phyloP scores from a whole-genome alignment of 1,139 yeast species.

The Candida mesenterica region DNA sequence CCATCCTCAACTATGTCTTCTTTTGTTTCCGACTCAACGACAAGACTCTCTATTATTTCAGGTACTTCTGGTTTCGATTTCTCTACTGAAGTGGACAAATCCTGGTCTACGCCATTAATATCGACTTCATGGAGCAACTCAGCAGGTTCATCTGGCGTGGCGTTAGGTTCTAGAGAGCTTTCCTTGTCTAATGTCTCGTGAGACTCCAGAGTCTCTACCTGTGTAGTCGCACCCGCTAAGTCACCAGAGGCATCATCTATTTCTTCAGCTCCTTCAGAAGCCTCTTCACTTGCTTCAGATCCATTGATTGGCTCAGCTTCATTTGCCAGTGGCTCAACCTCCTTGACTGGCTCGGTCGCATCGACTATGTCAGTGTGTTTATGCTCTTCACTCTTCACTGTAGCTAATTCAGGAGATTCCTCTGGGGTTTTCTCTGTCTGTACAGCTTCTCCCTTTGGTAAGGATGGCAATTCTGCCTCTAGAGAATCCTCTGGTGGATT shows the following conservation, averaged over 20 bases:
- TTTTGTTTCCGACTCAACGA: neutral
- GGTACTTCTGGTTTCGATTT: constrained; percentile 20
- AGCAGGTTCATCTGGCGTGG: constrained; percentile 8
- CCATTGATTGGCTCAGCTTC: constrained; percentile 4
- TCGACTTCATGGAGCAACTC: constrained; percentile 12
- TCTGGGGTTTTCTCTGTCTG: too few species aligned
- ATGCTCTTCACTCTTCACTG: too few species aligned
- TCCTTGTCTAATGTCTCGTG: neutral
- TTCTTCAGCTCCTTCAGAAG: constrained; percentile 11
- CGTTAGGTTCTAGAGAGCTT: too few species aligned
- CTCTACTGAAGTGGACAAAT: constrained; percentile 7
- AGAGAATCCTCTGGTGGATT: neutral
- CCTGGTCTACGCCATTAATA: neutral
- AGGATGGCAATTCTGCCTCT: neutral
- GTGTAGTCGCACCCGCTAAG: constrained; percentile 2
- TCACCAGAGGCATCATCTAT: constrained; percentile 9
- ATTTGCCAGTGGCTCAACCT: neutral
- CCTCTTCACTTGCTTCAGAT: constrained; percentile 5
- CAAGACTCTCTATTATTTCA: neutral
- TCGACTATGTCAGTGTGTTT: too few species aligned
- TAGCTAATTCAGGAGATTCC: constrained; percentile 1
- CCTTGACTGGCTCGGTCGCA: neutral
- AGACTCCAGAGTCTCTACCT: constrained; percentile 1
- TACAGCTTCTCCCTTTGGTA: too few species aligned
- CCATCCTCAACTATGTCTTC: neutral